Percentiles rank a stretch among this genome's conserved stretches.
Evolutionary conservation across 2,329 filamentous ascomycete genomes (phyloP).

Genomic region (Monosporascus sp.): DNA sequence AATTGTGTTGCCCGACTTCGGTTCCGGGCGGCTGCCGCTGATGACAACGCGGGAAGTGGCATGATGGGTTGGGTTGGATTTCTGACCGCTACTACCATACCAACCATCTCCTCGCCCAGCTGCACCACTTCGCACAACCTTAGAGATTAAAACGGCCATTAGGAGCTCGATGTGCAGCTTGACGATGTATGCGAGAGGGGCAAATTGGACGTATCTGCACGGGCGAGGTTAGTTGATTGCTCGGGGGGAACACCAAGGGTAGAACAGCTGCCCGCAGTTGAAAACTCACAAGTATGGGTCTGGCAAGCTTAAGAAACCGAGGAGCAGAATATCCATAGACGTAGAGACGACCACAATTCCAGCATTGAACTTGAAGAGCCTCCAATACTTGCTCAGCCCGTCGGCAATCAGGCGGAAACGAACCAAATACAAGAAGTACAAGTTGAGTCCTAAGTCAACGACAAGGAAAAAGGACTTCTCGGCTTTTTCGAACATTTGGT

Average conservation of each 20-base stretch:
- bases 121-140: conserved; percentile 6
- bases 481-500: not conserved
- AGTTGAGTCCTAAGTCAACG: not conserved
- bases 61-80: not conserved
- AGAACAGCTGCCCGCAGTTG: not conserved
- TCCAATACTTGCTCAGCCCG: not conserved
- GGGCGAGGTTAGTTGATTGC: conserved; percentile 6
- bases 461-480: not conserved
- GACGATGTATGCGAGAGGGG: conserved; percentile 6
- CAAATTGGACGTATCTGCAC: conserved; percentile 9
- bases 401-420: not conserved
- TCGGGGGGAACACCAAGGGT: not conserved
- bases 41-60: not conserved
- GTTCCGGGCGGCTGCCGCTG: not conserved
- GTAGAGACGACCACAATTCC: not conserved
- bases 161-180: conserved; percentile 8
- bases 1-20: not conserved
- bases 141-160: conserved; percentile 8
- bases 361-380: not conserved
- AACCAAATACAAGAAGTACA: not conserved
- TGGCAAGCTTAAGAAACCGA: not conserved
- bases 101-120: not conserved
- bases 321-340: not conserved
- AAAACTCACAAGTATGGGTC: not conserved
- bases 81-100: not conserved